Base-by-base conservation (phyloP, 176 grass and related monocot species). In the Areca catechu region DNA sequence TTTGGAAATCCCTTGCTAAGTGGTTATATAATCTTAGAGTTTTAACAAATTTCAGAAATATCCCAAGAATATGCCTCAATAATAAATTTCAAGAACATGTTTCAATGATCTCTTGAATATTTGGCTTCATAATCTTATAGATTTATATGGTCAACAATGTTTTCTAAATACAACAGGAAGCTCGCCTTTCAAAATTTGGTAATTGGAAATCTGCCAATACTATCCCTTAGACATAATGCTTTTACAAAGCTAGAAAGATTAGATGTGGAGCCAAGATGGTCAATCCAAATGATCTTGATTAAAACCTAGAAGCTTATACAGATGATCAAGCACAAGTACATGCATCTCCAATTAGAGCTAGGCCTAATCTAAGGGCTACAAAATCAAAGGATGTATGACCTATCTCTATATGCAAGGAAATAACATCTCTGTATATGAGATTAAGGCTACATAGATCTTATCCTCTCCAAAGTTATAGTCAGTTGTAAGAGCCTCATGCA, bases 141-240 rank as follows among this genome's bases (percentile, higher is more conserved):
- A 5, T 28, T 28, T 28, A 28, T 28, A 28, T 5, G 4, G 4
- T 28, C 27, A 28, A 28, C 4, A 28, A 37, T 9, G 10, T 30
- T 5, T 7, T 30, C n/a, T 30, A 5, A 5, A 1, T 5, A 59
- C 60, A 73, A 5, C 65, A 58, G 20, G 55, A 49, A 25, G 24
- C 47, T 15, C 57, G 48, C 28, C 16, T 76, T 30, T 64, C 74
- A 7, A 25, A 69, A 22, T 76, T 68, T 16, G 74, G 74, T 19
- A 58, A 76, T 3, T 76, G 65, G 74, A 59, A 53, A 16, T 4
- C 48, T 64, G 60, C 57, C 9, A 55, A n/a, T 4, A 16, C 6
- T 29, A 10, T 34, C 19, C 23, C 54, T 54, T 69, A 69, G 6
- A 76, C 74, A 20, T 19, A 68, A 4, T 55, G 61, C 18, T 76